Evolutionary conservation across 2,329 filamentous ascomycete genomes (phyloP).

Genomic region (Exophiala aquamarina): DNA sequence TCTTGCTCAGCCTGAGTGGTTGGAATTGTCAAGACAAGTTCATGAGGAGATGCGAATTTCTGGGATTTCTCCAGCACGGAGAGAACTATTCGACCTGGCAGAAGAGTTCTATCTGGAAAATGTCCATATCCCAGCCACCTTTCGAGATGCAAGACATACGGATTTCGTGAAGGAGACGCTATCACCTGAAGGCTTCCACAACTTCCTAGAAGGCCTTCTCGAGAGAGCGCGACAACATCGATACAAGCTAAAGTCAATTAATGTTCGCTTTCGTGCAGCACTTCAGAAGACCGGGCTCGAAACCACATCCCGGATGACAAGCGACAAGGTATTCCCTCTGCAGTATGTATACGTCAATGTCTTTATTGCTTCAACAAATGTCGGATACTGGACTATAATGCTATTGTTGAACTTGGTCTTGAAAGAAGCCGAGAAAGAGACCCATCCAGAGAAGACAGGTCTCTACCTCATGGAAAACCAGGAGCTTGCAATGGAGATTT

Average conservation of each 20-base stretch:
- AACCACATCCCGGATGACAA: constrained; percentile 6
- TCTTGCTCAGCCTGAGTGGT: constrained; percentile 37
- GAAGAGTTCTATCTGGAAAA: constrained; percentile 27
- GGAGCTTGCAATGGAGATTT: constrained; percentile 25
- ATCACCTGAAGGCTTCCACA: constrained; percentile 4
- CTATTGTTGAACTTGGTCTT: constrained; percentile 24
- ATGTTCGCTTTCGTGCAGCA: constrained; percentile 18
- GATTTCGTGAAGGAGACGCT: constrained; percentile 1
- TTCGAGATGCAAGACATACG: constrained; percentile 9
- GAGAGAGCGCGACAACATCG: constrained; percentile 16
- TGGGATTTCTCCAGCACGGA: constrained; percentile 12
- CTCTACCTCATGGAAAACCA: constrained; percentile 25
- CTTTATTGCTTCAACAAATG: constrained; percentile 23
- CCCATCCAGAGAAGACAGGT: constrained; percentile 17
- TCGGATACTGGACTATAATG: constrained; percentile 27
- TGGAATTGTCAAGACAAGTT: constrained; percentile 32
- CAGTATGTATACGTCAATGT: constrained; percentile 27
- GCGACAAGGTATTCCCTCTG: constrained; percentile 23
- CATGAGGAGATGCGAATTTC: constrained; percentile 26
- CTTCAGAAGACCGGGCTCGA: constrained; percentile 18
- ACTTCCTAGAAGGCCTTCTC: constrained; percentile 6
- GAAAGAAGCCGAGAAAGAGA: constrained; percentile 18
- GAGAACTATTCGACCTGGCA: constrained; percentile 25
- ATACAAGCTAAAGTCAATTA: constrained; percentile 22
- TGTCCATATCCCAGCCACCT: constrained; percentile 17